These are phyloP conservation scores for Bipolaris cookei DNA, from an alignment of 2,329 filamentous ascomycete genomes.

Conservation along the genomic window DNA sequence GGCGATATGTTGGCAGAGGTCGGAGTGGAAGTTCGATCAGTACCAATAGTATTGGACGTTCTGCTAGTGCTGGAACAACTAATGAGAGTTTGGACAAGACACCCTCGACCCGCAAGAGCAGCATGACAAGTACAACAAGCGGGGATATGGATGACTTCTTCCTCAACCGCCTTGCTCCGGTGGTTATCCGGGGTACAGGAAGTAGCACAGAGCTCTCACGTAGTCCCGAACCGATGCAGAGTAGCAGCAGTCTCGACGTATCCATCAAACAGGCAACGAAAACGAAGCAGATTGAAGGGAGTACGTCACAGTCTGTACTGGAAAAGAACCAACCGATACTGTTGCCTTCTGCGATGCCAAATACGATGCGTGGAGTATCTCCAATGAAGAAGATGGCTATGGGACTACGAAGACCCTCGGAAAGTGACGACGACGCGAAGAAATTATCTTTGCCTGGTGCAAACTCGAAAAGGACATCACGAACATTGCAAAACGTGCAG, in stretches of 20 bases:
- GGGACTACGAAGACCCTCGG: constrained; percentile 41
- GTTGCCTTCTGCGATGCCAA: constrained; percentile 49
- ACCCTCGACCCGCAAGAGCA: constrained; percentile 52
- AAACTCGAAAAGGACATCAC: constrained; percentile 23
- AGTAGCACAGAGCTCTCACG: constrained; percentile 46
- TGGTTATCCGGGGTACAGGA: constrained; percentile 54
- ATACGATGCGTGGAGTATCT: constrained; percentile 39
- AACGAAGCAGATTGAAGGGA: constrained; percentile 29
- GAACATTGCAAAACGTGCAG: constrained; percentile 34
- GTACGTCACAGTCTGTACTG: constrained; percentile 24
- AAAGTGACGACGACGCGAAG: constrained; percentile 47
- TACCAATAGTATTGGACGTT: constrained; percentile 55
- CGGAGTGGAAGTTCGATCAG: constrained; percentile 67
- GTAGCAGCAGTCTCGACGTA: constrained; percentile 45
- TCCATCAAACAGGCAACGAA: constrained; percentile 20
- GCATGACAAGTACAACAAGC: constrained; percentile 51
- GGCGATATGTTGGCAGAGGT: constrained; percentile 68
- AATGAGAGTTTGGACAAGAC: constrained; percentile 44
- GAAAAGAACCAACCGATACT: constrained; percentile 36
- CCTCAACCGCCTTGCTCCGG: constrained; percentile 53
- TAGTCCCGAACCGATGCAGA: constrained; percentile 47
- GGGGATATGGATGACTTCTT: constrained; percentile 56
- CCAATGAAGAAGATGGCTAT: constrained; percentile 40
- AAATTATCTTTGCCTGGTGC: constrained; percentile 39
- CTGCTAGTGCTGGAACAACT: constrained; percentile 53